Evolutionary conservation across 768 basidiomycete species (phyloP).

Genomic region (Rhizopogon vesiculosus): DNA sequence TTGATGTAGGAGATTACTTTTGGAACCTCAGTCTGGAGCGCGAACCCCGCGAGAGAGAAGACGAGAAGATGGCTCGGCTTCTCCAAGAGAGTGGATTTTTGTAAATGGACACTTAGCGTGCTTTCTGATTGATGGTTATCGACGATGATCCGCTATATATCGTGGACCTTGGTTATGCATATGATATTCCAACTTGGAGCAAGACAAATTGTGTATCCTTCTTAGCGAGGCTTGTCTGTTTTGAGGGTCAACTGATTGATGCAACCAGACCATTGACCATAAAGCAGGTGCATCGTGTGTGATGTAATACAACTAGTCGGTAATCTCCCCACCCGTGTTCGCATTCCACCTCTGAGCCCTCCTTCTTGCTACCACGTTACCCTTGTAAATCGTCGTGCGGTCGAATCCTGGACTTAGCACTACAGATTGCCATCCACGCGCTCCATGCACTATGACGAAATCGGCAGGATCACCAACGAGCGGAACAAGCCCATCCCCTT

Average conservation of each 20-base stretch:
- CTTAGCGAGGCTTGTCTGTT: too few relatives aligned
- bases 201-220: neutral
- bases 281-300: too few relatives aligned
- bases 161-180: neutral
- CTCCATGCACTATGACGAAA: constrained; percentile 55
- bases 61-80: constrained; percentile 92
- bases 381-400: constrained; percentile 14
- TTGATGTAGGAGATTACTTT: constrained; percentile 68
- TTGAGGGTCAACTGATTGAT: neutral
- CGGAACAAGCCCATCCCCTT: constrained; percentile 27
- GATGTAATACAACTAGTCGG: neutral
- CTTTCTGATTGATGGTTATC: neutral
- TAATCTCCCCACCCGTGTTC: neutral
- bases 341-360: constrained; percentile 14
- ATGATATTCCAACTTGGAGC: neutral
- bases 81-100: constrained; percentile 87
- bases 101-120: constrained; percentile 25
- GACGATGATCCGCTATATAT: neutral
- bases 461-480: constrained; percentile 42
- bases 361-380: constrained; percentile 12
- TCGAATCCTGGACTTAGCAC: constrained; percentile 41
- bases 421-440: constrained; percentile 37
- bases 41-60: constrained; percentile 93
- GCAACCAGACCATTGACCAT: too few relatives aligned
- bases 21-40: constrained; percentile 84